Percentiles rank a stretch among this genome's conserved stretches.
phyloP scores from a whole-genome alignment of 2,329 filamentous ascomycete genomes.

The Penicillium paneum region DNA sequence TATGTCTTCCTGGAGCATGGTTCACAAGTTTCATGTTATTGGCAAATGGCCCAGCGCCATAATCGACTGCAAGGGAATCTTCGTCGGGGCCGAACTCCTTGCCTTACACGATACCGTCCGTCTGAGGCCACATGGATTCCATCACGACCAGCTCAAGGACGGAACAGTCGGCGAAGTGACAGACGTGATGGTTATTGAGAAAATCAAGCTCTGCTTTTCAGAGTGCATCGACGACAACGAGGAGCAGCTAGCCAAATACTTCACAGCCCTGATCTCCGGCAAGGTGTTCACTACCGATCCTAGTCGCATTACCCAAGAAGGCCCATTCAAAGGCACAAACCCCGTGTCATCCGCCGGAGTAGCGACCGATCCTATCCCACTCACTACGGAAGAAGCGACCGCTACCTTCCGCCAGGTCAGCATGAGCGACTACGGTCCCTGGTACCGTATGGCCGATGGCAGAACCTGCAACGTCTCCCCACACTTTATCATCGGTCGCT shows the following conservation, averaged over 20 bases:
- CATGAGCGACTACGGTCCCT: conserved; percentile 49
- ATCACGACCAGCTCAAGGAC: conserved; percentile 12
- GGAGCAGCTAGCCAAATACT: conserved; percentile 46
- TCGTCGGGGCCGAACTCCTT: conserved; percentile 56
- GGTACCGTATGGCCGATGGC: conserved; percentile 50
- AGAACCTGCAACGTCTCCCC: conserved; percentile 49
- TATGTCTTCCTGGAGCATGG: conserved; percentile 52
- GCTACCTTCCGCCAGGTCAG: conserved; percentile 38
- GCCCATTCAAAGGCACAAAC: conserved; percentile 6
- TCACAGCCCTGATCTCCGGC: conserved; percentile 50
- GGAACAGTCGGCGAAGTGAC: conserved; percentile 32
- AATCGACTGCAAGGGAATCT: conserved; percentile 55
- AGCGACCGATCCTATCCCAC: conserved; percentile 11
- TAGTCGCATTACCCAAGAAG: conserved; percentile 22
- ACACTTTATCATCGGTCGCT: conserved; percentile 53
- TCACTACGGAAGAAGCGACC: conserved; percentile 35
- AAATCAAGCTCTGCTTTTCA: conserved; percentile 51
- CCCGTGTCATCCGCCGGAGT: neutral
- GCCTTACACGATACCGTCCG: conserved; percentile 55
- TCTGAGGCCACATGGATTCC: conserved; percentile 39
- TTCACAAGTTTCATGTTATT: conserved; percentile 52
- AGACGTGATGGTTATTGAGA: conserved; percentile 54
- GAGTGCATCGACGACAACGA: conserved; percentile 50
- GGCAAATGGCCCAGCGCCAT: conserved; percentile 55
- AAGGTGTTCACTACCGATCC: conserved; percentile 43